Evolutionary conservation across 2,329 filamentous ascomycete genomes (phyloP).

Genomic region (Passalora sequoiae): DNA sequence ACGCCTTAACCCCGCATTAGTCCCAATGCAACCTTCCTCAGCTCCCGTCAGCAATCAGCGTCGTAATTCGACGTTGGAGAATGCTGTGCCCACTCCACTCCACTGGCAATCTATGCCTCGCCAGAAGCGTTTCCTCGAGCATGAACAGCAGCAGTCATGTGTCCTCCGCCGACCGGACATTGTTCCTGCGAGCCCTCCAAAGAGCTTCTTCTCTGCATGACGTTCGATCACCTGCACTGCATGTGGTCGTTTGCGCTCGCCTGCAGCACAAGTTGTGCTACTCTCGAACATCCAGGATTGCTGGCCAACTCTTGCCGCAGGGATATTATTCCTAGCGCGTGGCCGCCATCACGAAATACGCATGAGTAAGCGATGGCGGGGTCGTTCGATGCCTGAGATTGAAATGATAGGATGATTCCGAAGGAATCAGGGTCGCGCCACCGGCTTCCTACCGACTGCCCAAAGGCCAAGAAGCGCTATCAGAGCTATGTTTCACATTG

Average conservation of each 20-base stretch:
- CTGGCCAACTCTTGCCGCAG: background rate
- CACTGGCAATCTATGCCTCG: background rate
- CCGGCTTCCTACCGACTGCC: background rate
- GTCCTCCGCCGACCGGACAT: background rate
- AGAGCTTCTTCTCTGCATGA: background rate
- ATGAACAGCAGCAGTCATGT: background rate
- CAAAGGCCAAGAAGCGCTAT: background rate
- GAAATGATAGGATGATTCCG: background rate
- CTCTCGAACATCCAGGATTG: background rate
- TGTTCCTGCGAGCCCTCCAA: background rate
- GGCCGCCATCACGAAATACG: constrained; percentile 4
- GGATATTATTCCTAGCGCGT: constrained; percentile 3
- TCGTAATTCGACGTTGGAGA: background rate
- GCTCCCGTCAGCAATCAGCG: background rate
- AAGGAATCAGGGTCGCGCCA: background rate
- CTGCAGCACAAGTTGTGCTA: background rate
- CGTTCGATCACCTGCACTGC: background rate
- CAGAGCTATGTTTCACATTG: constrained; percentile 8
- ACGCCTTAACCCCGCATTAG: background rate
- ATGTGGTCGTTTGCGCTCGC: background rate
- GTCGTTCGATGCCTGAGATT: background rate
- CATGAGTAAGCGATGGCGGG: constrained; percentile 8
- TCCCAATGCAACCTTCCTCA: background rate
- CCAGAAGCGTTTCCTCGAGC: background rate
- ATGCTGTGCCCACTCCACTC: background rate